Evolutionary conservation across 768 basidiomycete species (phyloP).

Genomic region (Neoboletus magnificus): DNA sequence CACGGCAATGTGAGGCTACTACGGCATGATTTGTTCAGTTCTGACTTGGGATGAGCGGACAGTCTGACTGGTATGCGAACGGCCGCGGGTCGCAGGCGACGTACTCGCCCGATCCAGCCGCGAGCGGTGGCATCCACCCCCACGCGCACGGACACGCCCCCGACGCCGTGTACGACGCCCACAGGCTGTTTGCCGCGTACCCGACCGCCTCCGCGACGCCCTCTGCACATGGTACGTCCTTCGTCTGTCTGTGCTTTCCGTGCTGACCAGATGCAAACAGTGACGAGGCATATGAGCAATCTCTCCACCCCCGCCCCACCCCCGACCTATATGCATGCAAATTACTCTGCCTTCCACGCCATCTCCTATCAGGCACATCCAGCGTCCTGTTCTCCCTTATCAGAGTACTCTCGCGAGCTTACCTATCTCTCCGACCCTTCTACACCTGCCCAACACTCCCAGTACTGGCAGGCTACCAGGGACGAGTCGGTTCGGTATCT

Average conservation of each 20-base stretch:
- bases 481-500: conserved; percentile 61
- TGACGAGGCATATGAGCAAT: conserved; percentile 60
- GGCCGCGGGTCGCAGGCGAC: conserved; percentile 16
- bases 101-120: conserved; percentile 11
- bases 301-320: conserved; percentile 57
- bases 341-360: conserved; percentile 23
- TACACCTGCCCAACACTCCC: conserved; percentile 42
- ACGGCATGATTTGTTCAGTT: conserved; percentile 1
- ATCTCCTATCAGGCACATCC: conserved; percentile 28
- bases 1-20: conserved; percentile 4
- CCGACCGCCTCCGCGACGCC: conserved; percentile 76
- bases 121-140: not conserved
- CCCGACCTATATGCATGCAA: conserved; percentile 62
- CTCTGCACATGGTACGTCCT: conserved; percentile 60
- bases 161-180: conserved; percentile 65
- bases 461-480: conserved; percentile 63
- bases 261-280: conserved; percentile 38
- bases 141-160: conserved; percentile 23
- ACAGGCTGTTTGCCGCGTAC: conserved; percentile 62
- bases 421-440: conserved; percentile 52
- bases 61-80: conserved; percentile 25
- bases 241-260: not conserved
- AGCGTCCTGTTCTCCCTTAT: conserved; percentile 52
- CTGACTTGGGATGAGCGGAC: conserved; percentile 23
- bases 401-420: conserved; percentile 65